Percentiles rank a stretch among this genome's conserved stretches.
Evolutionary conservation across 768 basidiomycete genomes (phyloP).

Genomic region (Chlorophyllum brunneum): DNA sequence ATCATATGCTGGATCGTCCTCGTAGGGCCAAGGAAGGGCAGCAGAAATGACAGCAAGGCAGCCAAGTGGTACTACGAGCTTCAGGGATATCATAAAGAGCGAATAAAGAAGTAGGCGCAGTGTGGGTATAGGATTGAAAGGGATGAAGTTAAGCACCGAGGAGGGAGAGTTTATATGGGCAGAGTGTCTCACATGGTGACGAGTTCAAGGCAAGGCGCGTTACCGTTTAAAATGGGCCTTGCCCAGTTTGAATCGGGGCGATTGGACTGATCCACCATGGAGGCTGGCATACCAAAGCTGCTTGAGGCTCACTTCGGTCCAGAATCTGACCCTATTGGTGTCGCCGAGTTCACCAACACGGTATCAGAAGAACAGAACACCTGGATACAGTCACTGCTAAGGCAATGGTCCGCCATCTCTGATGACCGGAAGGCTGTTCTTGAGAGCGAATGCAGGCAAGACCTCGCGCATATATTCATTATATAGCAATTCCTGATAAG

Average conservation of each 20-base stretch:
- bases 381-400: not conserved
- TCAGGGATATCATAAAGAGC: constrained; percentile 1
- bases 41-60: not conserved
- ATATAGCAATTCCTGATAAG: not conserved
- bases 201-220: too few species aligned
- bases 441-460: constrained; percentile 41
- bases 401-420: constrained; percentile 15
- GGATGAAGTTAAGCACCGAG: not conserved
- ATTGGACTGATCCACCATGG: constrained; percentile 18
- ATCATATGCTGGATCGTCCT: not conserved
- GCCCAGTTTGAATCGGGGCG: not conserved
- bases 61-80: not conserved
- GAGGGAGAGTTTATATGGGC: not conserved
- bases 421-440: constrained; percentile 26
- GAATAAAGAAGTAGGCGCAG: not conserved
- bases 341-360: constrained; percentile 41
- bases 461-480: not conserved
- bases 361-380: constrained; percentile 17
- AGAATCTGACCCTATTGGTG: constrained; percentile 49
- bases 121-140: constrained; percentile 3
- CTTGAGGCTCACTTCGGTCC: constrained; percentile 61
- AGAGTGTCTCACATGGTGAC: not conserved
- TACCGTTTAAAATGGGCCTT: not conserved
- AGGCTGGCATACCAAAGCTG: constrained; percentile 23
- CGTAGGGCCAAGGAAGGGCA: not conserved